phyloP scores from a whole-genome alignment of 2,329 filamentous ascomycete genomes.

The Cladosporium sp. region DNA sequence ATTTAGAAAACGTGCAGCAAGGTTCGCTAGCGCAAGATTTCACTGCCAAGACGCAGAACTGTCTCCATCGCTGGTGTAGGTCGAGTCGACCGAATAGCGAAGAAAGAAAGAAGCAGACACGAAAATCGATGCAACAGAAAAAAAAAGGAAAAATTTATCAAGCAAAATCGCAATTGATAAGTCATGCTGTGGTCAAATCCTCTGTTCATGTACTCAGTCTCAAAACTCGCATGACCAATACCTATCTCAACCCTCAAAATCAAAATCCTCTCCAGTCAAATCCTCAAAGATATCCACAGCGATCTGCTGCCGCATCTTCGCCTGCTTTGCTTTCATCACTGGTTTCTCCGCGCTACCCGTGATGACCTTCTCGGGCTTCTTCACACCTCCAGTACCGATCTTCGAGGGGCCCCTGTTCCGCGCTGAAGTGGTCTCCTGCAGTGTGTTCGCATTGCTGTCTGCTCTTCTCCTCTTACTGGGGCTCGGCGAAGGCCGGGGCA shows the following conservation, averaged over 20 bases:
- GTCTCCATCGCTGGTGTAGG: too few species aligned
- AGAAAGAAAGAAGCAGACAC: too few species aligned
- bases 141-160: too few species aligned
- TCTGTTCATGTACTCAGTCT: too few species aligned
- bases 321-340: constrained; percentile 15
- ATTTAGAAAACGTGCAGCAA: constrained; percentile 12
- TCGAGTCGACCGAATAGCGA: too few species aligned
- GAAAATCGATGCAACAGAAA: too few species aligned
- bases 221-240: too few species aligned
- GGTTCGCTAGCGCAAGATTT: constrained; percentile 12
- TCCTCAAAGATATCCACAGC: constrained; percentile 29
- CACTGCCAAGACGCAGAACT: not conserved
- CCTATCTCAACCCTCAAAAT: not conserved
- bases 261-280: constrained; percentile 22
- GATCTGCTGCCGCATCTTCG: constrained; percentile 21
- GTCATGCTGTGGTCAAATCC: too few species aligned
- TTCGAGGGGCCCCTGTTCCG: not conserved
- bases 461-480: constrained; percentile 3
- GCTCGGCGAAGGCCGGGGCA: not conserved
- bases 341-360: not conserved
- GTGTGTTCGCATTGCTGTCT: not conserved
- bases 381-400: not conserved
- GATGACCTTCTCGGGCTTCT: constrained; percentile 13
- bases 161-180: too few species aligned
- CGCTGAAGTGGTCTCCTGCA: not conserved